A percentile compares a stretch with the other conserved stretches of the same genome.
Evolutionary conservation across 352 stramenopile genomes (phyloP).

Genomic region (Phytophthora megakarya): DNA sequence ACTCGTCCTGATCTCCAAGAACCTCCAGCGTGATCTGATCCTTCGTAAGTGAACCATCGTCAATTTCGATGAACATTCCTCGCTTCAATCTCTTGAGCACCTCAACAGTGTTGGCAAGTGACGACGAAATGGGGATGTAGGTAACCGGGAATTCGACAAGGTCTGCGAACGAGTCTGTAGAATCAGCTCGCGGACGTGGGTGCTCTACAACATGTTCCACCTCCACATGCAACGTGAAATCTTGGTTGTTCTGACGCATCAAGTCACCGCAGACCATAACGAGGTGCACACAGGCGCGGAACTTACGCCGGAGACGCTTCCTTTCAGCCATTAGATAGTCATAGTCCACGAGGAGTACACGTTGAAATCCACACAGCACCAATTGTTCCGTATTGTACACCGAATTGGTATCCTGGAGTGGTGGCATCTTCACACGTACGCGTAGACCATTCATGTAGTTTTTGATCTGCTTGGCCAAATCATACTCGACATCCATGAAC

Average conservation of each 20-base stretch:
- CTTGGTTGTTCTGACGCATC: constrained; percentile 54
- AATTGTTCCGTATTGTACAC: constrained; percentile 57
- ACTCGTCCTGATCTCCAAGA: constrained; percentile 62
- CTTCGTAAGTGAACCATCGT: constrained; percentile 79
- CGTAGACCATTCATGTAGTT: constrained; percentile 61
- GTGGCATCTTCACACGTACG: constrained; percentile 63
- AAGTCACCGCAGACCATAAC: constrained; percentile 54
- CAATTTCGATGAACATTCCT: constrained; percentile 71
- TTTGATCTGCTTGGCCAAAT: constrained; percentile 72
- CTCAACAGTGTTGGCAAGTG: constrained; percentile 53
- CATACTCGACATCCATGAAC: constrained; percentile 75
- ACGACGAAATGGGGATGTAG: constrained; percentile 69
- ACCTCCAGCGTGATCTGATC: constrained; percentile 82
- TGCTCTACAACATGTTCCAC: constrained; percentile 23
- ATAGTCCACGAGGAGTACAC: constrained; percentile 75
- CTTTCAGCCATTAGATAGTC: constrained; percentile 74
- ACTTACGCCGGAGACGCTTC: constrained; percentile 63
- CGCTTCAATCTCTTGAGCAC: constrained; percentile 54
- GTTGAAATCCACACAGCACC: constrained; percentile 62
- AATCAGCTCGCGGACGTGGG: constrained; percentile 43
- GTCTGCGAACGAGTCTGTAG: constrained; percentile 51
- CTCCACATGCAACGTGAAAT: constrained; percentile 52
- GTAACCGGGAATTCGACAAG: constrained; percentile 67
- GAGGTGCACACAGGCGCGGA: constrained; percentile 62
- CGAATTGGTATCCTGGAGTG: constrained; percentile 37